A percentile compares a stretch with the other conserved stretches of the same genome.
Conservation (phyloP, 495 filamentous ascomycete genomes). For the Lasiosphaeria miniovina region DNA sequence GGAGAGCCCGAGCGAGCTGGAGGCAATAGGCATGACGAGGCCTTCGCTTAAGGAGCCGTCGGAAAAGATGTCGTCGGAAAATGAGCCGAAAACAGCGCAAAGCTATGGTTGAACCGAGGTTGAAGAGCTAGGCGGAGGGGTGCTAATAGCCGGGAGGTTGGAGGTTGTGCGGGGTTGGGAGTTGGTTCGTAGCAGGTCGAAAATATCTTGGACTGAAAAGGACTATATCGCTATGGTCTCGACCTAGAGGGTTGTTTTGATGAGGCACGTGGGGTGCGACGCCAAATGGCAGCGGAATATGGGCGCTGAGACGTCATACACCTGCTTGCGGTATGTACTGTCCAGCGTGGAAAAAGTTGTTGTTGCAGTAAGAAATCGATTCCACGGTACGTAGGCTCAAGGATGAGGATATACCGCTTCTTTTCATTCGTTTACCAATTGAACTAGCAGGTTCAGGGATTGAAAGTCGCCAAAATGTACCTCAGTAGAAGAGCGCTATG, state of each 20-base stretch:
- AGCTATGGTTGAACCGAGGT: neutral
- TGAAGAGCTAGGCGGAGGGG: conserved; percentile 1
- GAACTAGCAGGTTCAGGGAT: too few relatives aligned
- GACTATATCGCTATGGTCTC: neutral
- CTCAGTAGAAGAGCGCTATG: too few relatives aligned
- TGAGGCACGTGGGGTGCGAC: conserved; percentile 1
- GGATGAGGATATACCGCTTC: too few relatives aligned
- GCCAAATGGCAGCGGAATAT: neutral
- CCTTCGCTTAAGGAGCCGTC: neutral
- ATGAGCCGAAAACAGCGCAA: conserved; percentile 1
- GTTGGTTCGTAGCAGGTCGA: neutral
- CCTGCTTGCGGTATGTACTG: too few relatives aligned
- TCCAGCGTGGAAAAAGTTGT: too few relatives aligned
- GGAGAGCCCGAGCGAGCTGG: conserved; percentile 2
- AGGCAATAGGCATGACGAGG: neutral
- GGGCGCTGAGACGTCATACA: too few relatives aligned
- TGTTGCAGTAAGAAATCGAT: too few relatives aligned
- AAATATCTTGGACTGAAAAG: neutral
- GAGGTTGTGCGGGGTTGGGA: neutral
- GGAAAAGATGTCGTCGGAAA: too few relatives aligned
- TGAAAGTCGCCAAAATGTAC: too few relatives aligned
- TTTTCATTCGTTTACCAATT: too few relatives aligned
- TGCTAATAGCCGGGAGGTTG: neutral
- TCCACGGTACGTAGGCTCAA: too few relatives aligned
- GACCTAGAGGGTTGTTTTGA: neutral